Evolutionary conservation across 73 alveolate genomes (phyloP), one percentile per base, ranked within the genome.

Genomic region (Symbiodinium natans): DNA sequence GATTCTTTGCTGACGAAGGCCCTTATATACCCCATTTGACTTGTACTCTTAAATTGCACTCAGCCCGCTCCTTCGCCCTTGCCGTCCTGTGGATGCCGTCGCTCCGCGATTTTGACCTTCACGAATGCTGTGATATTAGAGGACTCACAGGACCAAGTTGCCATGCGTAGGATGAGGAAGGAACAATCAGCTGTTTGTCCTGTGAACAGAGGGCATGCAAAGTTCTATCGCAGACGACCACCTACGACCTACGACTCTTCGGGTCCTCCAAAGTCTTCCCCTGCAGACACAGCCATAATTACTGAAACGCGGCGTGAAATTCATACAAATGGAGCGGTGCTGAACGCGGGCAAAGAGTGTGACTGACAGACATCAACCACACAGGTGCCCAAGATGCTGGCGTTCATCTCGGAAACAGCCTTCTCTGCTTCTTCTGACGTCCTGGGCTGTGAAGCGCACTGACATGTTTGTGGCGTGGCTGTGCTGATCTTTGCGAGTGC

Each of bases 51-150:
- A 56, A 0, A 29, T 56, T 56, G 75, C 75, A 56, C 27, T 56
- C 83, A 71, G 36, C 33, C 31, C 87, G 36, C 48, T n/a, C 89
- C 97, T 68, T 68, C 97, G n/a, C 97, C 97, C 31, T 90, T 90
- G 5, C 43, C 85, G 33, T 59, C 54, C 80, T 63, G 36, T 29
- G 80, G 5, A n/a, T 63, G 27, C 36, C 77, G 88, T 2, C 97
- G 97, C 38, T 90, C 97, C 54, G 80, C 97, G 40, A 90, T 90
- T 25, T 73, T 40, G 39, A 90, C 97, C 97, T 90, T n/a, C 48
- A 34, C 25, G 54, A 5, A 38, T 33, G 13, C 31, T 17, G n/a
- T 25, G 9, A 10, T n/a, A 6, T 19, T 36, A 6, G 39, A 63
- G n/a, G 31, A n/a, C n/a, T 36, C 82, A n/a, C 82, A 6, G 82